These are phyloP conservation scores for Thelonectria rubi DNA, from an alignment of 2,329 filamentous ascomycete species.

Conservation along the genomic window DNA sequence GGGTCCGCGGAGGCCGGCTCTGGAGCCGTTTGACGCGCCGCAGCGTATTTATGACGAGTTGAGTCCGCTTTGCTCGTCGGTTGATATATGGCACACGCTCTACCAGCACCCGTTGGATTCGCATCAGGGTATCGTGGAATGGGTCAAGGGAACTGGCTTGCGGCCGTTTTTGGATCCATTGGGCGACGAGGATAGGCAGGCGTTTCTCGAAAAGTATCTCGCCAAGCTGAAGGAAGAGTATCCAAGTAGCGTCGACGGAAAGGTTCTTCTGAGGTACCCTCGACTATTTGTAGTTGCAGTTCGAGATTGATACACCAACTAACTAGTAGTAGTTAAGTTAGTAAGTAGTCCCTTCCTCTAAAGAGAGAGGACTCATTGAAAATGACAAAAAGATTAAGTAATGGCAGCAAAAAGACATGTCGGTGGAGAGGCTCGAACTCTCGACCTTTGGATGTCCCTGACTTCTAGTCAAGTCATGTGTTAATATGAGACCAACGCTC, in stretches of 20 bases:
- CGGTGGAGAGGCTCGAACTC: slow-evolving; percentile 29
- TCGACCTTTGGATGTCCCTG: slow-evolving; percentile 29
- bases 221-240: slow-evolving; percentile 55
- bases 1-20: slow-evolving; percentile 46
- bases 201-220: slow-evolving; percentile 59
- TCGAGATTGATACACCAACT: neutral
- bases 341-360: too few relatives aligned
- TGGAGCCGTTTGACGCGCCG: slow-evolving; percentile 59
- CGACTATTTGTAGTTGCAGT: slow-evolving; percentile 63
- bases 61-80: slow-evolving; percentile 49
- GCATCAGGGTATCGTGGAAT: slow-evolving; percentile 63
- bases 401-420: neutral
- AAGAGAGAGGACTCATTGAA: too few relatives aligned
- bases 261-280: slow-evolving; percentile 64
- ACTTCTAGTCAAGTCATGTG: slow-evolving; percentile 23
- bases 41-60: slow-evolving; percentile 60
- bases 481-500: slow-evolving; percentile 43
- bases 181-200: slow-evolving; percentile 49
- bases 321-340: too few relatives aligned
- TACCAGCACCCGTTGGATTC: slow-evolving; percentile 62
- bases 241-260: slow-evolving; percentile 56
- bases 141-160: slow-evolving; percentile 67
- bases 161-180: slow-evolving; percentile 63
- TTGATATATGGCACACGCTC: slow-evolving; percentile 63
- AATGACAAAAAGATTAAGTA: too few relatives aligned